These are phyloP conservation scores for Leccinum variicolor DNA, from an alignment of 768 basidiomycete genomes.

Conservation along the genomic window DNA sequence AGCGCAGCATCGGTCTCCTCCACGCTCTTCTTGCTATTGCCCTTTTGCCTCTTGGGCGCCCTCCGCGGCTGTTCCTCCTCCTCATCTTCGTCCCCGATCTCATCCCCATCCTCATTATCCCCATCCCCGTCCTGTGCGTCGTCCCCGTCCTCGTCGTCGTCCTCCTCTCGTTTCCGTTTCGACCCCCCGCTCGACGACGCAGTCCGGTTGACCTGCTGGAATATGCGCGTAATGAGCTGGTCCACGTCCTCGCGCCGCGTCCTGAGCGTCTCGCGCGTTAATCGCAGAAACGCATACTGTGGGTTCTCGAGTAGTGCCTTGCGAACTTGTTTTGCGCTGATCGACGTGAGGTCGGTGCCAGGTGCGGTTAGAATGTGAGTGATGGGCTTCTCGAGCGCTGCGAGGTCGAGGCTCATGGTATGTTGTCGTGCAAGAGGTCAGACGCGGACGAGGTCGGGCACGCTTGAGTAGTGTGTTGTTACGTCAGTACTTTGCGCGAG, in stretches of 20 bases:
- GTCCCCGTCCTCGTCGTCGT: constrained; percentile 13
- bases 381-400: constrained; percentile 58
- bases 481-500: too few relatives aligned
- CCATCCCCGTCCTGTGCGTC: neutral
- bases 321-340: constrained; percentile 88
- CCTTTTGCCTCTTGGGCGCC: constrained; percentile 40
- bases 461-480: neutral
- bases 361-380: constrained; percentile 71
- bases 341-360: constrained; percentile 70
- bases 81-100: constrained; percentile 20
- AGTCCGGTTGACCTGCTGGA: constrained; percentile 50
- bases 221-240: constrained; percentile 61
- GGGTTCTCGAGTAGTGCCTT: constrained; percentile 56
- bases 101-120: neutral
- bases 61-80: constrained; percentile 19
- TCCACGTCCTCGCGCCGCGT: constrained; percentile 69
- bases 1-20: constrained; percentile 67
- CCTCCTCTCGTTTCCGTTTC: constrained; percentile 29
- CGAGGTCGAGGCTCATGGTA: constrained; percentile 52
- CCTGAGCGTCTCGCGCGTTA: constrained; percentile 61
- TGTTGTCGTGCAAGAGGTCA: neutral
- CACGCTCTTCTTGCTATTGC: constrained; percentile 45
- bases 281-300: constrained; percentile 34
- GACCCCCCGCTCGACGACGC: constrained; percentile 21
- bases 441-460: neutral